These are phyloP conservation scores for Ettlia oleoabundans DNA, from an alignment of 139 green algal genomes.

Conservation along the genomic window DNA sequence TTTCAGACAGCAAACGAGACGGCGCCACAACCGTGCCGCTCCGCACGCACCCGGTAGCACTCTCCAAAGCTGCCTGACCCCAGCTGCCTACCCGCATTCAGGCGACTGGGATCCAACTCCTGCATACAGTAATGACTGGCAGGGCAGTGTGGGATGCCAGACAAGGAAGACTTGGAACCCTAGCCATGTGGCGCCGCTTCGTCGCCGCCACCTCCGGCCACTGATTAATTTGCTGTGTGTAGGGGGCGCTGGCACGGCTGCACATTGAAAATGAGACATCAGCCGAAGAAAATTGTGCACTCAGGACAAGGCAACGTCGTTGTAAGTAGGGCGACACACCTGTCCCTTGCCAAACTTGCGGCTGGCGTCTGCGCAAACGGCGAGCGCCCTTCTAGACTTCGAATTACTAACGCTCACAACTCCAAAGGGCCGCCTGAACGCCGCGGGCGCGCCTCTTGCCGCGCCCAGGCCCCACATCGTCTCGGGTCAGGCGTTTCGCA, in stretches of 20 bases:
- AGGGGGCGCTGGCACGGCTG: not conserved
- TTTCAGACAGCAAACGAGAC: no score
- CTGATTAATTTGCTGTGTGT: no score
- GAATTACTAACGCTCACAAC: no score
- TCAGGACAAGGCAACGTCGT: not conserved
- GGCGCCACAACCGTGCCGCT: no score
- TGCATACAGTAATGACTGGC: not conserved
- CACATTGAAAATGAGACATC: not conserved
- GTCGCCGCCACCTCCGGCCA: no score
- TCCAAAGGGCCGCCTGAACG: no score
- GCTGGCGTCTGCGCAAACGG: not conserved
- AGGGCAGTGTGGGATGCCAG: no score
- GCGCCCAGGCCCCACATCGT: not conserved
- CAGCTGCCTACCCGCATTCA: conserved; percentile 24
- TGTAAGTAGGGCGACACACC: not conserved
- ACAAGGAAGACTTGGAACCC: no score
- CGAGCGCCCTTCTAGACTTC: not conserved
- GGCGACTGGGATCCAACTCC: conserved; percentile 6
- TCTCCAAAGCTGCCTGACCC: conserved; percentile 61
- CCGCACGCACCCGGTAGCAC: conserved; percentile 48
- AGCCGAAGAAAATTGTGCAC: not conserved
- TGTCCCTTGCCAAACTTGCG: not conserved
- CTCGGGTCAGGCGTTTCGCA: no score
- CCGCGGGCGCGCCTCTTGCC: no score
- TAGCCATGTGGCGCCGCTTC: no score